Base-by-base conservation (phyloP, 306 rosid genomes). In the Gynostemma pentaphyllum region DNA sequence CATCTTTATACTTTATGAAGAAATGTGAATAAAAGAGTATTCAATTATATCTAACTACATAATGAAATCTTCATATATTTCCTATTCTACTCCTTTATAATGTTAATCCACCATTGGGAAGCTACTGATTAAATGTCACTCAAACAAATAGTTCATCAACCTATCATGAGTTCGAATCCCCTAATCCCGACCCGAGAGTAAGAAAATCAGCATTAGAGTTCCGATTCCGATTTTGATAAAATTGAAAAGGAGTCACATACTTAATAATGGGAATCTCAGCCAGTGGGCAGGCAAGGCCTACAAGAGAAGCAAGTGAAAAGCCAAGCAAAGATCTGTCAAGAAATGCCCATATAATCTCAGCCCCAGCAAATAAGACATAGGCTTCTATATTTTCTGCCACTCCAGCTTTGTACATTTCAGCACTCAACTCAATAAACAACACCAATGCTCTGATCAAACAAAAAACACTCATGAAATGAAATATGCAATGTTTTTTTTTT, bases 331-430 rank as follows among this genome's bases (percentile, higher is more conserved):
- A 80, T 40, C 87, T 68, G 60, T 91, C 79, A 62, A 85, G 70
- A 16, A 75, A 74, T 56, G 76, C 67, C 97, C 97, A 87, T 40
- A 85, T n/a, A 1, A 85, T 74, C 79, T 91, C 97, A 39, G 96
- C 96, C 10, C 68, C 85, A 2, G 77, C 95, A 66, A 87, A 91
- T 18, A 91, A 64, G 40, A 82, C n/a, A 71, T 87, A 85, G 23
- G 91, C 89, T 64, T 85, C 95, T 9, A 60, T 45, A 52, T 87
- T 87, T 69, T 74, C 85, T 32, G 87, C 82, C 10, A 83, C 69
- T 64, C 96, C 95, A 7, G 82, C 86, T 70, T 91, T 85, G 80
- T 91, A 91, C 69, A 87, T 66, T 79, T 85, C 95, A 18, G 96
- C 91, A 71, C 96, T 91, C 82, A 80, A 23, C 64, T 83, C 97